Base-by-base conservation (phyloP, 306 rosid species). In the Purshia tridentata region DNA sequence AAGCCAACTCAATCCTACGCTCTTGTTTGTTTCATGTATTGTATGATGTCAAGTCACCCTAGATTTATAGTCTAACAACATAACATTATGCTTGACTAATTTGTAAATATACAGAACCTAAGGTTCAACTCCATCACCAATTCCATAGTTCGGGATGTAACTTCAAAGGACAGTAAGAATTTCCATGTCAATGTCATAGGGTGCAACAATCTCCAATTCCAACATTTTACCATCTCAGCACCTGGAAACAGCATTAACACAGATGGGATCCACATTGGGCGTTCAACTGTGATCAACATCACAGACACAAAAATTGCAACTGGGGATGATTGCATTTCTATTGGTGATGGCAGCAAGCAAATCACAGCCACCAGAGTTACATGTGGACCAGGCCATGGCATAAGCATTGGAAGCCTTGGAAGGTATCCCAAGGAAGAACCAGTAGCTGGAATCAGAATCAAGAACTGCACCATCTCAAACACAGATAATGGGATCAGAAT, bases 371-470 rank as follows among this genome's bases (percentile, higher is more conserved):
- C 61, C 0, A 63, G 48, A 0, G 80, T 83, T 19, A 79, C 41
- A 0, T 87, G 84, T n/a, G 86, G 87, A 47, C 92, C 89, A 4
- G 88, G 86, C 0, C 90, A 86, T 48, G 90, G 90, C 4, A 76
- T 83, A 4, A 86, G 88, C 54, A 51, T 84, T 0, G 87, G 88
- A 62, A 80, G 87, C 64, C 64, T 84, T 0, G 89, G 86, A 14
- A 84, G 39, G 71, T 78, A 82, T 70, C 8, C 8, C 0, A 70
- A 69, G 0, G 88, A 88, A 58, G 61, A 70, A 0, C 78, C 76
- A 0, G 78, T 86, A 0, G 20, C 13, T 0, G 76, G 87, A 9
- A 4, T 88, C 14, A 0, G 4, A 12, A 70, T 88, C 15, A 74
- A 51, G 12, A 73, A 78, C 9, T 87, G 84, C 68, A 87, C 82